Base-by-base conservation (phyloP, 1,284 basidiomycete species). In the Austroboletus rostrupii region DNA sequence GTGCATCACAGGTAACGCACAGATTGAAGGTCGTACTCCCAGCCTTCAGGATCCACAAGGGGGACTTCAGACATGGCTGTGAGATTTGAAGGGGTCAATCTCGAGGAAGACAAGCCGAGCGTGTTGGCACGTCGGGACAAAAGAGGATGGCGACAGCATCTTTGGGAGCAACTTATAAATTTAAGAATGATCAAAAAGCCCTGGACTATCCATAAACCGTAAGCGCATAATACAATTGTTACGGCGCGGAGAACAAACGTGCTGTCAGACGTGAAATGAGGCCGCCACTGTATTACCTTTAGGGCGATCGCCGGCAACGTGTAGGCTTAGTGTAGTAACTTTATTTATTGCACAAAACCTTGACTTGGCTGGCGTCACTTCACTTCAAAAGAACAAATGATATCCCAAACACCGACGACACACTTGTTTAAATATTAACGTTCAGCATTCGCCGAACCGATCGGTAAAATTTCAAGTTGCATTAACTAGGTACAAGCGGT, bases 11-110 rank as follows among this genome's bases (percentile, higher is more conserved):
- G 13, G 45, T 14, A 13, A 68, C 76, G 47, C 53, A 89, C 87
- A 39, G 90, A 92, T 59, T 93, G 90, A 13, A 93, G 76, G 66
- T 92, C 90, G 59, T 84, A 87, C 58, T 90, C 83, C 81, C 88
- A 92, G 28, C 87, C 88, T 55, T 76, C 74, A 8, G 88, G 86
- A 58, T 90, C 85, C 21, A 90, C 90, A 29, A 87, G 68, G 32
- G 78, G 79, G 62, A 86, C 86, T 63, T 85, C 80, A 36, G 81
- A 70, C 84, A 85, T 85, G 48, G 39, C 14, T 23, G 38, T 37
- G 39, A 37, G 16, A 28, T 10, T n/a, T n/a, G 42, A 13, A 5
- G 33, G 19, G 36, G 26, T 31, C 33, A 48, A 13, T 35, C 43
- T 11, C 19, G 41, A 45, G 28, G 31, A 28, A 33, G 20, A 40